These are phyloP conservation scores for Jaapia argillacea DNA, from an alignment of 768 basidiomycete species.

Conservation along the genomic window DNA sequence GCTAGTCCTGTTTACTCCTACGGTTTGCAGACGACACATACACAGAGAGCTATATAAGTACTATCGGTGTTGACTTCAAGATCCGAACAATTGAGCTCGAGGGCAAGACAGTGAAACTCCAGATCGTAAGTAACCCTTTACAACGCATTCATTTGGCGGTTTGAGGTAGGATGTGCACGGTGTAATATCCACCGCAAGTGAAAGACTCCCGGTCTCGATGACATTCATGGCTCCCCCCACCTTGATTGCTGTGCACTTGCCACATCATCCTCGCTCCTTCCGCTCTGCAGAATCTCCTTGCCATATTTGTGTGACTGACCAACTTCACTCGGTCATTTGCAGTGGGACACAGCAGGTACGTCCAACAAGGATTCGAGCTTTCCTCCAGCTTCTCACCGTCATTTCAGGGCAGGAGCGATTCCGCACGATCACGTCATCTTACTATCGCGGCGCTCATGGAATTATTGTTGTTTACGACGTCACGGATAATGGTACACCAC, in stretches of 20 bases:
- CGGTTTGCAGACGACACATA: slow-evolving; percentile 96
- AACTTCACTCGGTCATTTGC: not conserved
- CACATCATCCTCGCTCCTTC: not conserved
- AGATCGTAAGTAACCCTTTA: slow-evolving; percentile 65
- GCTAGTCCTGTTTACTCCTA: slow-evolving; percentile 82
- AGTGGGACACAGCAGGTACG: slow-evolving; percentile 99
- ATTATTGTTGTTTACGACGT: slow-evolving; percentile 99
- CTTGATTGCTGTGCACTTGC: not conserved
- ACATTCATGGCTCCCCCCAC: not conserved
- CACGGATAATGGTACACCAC: slow-evolving; percentile 71
- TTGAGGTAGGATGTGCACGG: not conserved
- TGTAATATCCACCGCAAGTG: not conserved
- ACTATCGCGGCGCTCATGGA: slow-evolving; percentile 97
- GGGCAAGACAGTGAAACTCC: slow-evolving; percentile 96
- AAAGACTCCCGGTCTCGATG: not conserved
- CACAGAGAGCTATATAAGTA: slow-evolving; percentile 95
- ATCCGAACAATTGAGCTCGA: slow-evolving; percentile 98
- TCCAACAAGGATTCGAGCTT: not conserved
- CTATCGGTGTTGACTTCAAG: slow-evolving; percentile 98
- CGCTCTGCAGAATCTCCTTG: not conserved
- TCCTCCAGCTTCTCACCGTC: not conserved
- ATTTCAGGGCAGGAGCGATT: slow-evolving; percentile 87
- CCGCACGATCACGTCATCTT: slow-evolving; percentile 98
- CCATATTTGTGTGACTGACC: too few relatives aligned
- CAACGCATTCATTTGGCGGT: slow-evolving; percentile 3